Base-by-base conservation (phyloP, 108 stramenopile species). In the Cylindrotheca fusiformis region DNA sequence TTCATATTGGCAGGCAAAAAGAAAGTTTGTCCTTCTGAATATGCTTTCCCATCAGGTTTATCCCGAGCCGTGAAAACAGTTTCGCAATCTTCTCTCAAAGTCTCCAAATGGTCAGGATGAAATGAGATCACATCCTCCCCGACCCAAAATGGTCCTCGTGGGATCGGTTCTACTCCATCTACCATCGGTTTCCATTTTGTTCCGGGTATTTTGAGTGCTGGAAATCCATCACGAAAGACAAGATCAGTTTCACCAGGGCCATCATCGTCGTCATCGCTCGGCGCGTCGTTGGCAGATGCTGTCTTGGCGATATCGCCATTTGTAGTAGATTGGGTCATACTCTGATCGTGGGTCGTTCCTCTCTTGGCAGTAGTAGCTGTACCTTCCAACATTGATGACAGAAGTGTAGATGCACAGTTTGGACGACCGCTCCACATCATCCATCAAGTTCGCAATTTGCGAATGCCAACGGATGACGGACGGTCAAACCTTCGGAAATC, bases 1-100 rank as follows among this genome's bases (percentile, higher is more conserved):
- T 78, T 77, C 86, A 87, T 90, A 52, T 63, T 55, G 29, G 82
- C 76, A 14, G 87, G 90, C n/a, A 89, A 45, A 70, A 93, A 96
- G 67, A 81, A 96, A 0, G 92, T 93, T 29, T 69, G 64, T 55
- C 95, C 95, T 19, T 81, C 70, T 2, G 78, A 82, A 68, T 96
- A 94, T 8, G 85, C 68, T 22, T 58, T 78, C n/a, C 76, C 81
- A 55, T 84, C 81, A 21, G 84, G 80, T 25, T 77, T 83, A 23
- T 84, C 78, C 27, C 90, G 69, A 0, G 90, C 90, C n/a, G 85
- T 84, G 53, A 92, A 92, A 2, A 86, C 90, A 1, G 66, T 69
- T 48, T 76, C 69, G 58, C 90, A 92, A 69, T 92, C 90, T 27
- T 85, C 55, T 24, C 80, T 52, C 51, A 62, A 53, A 4, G 33